phyloP scores from a whole-genome alignment of 805 yeast genomes.

The Starmerella khaoyaiensis region DNA sequence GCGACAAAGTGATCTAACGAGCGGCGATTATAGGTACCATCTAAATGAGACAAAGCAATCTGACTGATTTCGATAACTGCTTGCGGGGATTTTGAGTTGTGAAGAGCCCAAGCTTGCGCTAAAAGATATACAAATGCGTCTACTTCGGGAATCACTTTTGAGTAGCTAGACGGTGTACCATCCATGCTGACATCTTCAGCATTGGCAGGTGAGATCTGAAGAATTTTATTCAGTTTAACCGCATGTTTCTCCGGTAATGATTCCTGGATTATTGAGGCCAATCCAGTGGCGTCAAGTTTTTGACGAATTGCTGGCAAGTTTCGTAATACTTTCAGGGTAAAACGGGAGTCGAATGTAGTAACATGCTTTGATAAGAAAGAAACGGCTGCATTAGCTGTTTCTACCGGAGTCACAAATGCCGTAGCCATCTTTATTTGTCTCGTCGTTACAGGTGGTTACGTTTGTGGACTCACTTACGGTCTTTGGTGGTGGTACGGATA shows the following conservation, averaged over 20 bases:
- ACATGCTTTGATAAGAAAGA: slow-evolving; percentile 48
- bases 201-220: slow-evolving; percentile 24
- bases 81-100: slow-evolving; percentile 33
- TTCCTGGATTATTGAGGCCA: slow-evolving; percentile 41
- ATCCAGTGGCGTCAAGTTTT: slow-evolving; percentile 40
- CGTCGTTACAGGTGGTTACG: neutral
- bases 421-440: neutral
- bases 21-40: slow-evolving; percentile 55
- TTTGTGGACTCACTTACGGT: neutral
- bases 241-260: slow-evolving; percentile 37
- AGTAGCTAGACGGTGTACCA: neutral
- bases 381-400: slow-evolving; percentile 22
- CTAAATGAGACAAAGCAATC: slow-evolving; percentile 29
- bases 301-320: slow-evolving; percentile 68
- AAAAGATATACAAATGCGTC: slow-evolving; percentile 69
- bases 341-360: slow-evolving; percentile 68
- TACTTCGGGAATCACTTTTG: slow-evolving; percentile 48
- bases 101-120: slow-evolving; percentile 64
- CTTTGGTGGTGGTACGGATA: neutral
- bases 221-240: slow-evolving; percentile 31
- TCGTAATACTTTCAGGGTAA: slow-evolving; percentile 71
- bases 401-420: slow-evolving; percentile 5
- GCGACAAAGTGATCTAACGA: slow-evolving; percentile 77
- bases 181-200: slow-evolving; percentile 20
- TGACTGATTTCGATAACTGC: slow-evolving; percentile 35